phyloP scores from a whole-genome alignment of 1,284 basidiomycete genomes.

The Malassezia furfur region DNA sequence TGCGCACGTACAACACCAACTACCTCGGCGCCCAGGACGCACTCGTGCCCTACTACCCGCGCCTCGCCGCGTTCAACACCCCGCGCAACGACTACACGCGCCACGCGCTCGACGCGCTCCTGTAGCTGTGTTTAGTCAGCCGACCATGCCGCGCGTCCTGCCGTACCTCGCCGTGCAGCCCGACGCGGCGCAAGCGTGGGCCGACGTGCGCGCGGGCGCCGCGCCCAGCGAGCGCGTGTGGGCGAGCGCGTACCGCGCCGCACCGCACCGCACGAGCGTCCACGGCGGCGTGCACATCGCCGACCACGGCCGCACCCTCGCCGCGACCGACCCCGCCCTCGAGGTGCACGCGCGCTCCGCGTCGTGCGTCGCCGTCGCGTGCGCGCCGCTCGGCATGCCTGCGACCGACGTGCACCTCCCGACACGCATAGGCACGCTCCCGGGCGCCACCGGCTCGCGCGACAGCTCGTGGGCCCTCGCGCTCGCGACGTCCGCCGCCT shows the following conservation, averaged over 20 bases:
- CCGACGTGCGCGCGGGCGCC: constrained; percentile 1
- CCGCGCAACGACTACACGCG: constrained; percentile 39
- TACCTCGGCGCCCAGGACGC: constrained; percentile 77
- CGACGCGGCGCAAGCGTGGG: not conserved
- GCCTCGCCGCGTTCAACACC: constrained; percentile 36
- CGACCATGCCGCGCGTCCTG: constrained; percentile 1
- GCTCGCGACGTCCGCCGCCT: not conserved
- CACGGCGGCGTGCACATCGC: not conserved
- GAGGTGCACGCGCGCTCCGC: not conserved
- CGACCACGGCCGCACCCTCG: not conserved
- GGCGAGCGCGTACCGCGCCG: constrained; percentile 2
- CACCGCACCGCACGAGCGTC: not conserved
- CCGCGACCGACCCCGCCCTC: not conserved
- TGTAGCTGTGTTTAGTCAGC: constrained; percentile 6
- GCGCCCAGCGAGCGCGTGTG: constrained; percentile 1
- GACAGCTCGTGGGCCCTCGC: not conserved
- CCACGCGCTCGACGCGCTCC: constrained; percentile 28
- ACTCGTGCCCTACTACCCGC: constrained; percentile 85
- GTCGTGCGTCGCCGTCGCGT: not conserved
- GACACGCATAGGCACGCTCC: not conserved
- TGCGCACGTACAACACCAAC: constrained; percentile 64
- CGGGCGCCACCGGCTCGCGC: not conserved
- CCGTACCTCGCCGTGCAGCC: constrained; percentile 11
- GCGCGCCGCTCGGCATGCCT: not conserved
- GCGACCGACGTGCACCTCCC: not conserved